Base-by-base conservation (phyloP, 768 basidiomycete genomes). In the Hericium alpestre region DNA sequence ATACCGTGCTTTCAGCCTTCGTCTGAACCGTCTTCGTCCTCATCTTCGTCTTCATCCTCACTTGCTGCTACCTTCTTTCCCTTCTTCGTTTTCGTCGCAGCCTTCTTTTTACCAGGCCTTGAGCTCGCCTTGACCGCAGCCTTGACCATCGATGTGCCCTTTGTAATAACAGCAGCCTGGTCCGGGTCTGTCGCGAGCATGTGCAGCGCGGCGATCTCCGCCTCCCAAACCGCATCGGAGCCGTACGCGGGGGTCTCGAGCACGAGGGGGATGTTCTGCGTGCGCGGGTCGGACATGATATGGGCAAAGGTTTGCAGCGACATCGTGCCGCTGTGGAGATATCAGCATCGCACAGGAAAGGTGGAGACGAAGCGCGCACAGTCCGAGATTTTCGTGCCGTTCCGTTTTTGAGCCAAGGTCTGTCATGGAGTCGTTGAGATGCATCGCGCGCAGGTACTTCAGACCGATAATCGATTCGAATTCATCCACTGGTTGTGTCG, bases 371-470 rank as follows among this genome's bases (percentile, higher is more conserved):
- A 41, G 41, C 5, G 76, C 86, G 60, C 65, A 89, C 86, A 88
- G 67, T 20, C 92, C 92, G 39, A 93, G 84, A 59, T 90, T 93
- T 67, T 91, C 83, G 62, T 93, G 92, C 40, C 88, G 71, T 63
- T 93, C 92, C 61, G 81, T 84, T 62, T 78, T 84, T 12, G 85
- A 84, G 3, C 74, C 78, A 12, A 81, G 73, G 1, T 71, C 73
- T 9, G 77, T 78, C 67, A 90, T 89, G 12, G 87, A 87, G 66
- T 93, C 91, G 65, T 94, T 94, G 48, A 93, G 66, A 64, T 94
- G 92, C 79, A 93, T 86, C 1, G 85, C 91, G 3, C 81, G 77
- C 15, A 93, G 80, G 65, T 90, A 93, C 12, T 74, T 66, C 23
- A 89, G 63, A 1, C 92, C 89, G 3, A 94, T 75, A 58, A 79